Evolutionary conservation across 1,284 basidiomycete genomes (phyloP).

Genomic region (Trichosporon inkin): DNA sequence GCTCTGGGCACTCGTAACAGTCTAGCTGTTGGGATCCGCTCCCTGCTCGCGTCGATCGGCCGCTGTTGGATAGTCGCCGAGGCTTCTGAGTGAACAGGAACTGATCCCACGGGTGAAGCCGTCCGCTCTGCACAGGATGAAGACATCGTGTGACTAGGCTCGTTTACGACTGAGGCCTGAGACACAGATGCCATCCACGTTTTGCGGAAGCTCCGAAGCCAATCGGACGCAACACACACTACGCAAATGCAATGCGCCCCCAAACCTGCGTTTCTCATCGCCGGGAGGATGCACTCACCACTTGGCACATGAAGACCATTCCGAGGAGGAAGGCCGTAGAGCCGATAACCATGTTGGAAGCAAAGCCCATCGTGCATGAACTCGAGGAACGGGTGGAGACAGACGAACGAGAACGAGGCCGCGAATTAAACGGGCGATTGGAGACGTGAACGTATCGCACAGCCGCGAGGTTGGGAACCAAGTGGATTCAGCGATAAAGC

Average conservation of each 20-base stretch:
- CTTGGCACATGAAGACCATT: slow-evolving; percentile 75
- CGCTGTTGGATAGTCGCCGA: not conserved
- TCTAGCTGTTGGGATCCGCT: not conserved
- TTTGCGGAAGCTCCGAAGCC: too few species aligned
- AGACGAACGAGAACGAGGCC: too few species aligned
- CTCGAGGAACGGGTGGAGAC: not conserved
- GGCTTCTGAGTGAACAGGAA: not conserved
- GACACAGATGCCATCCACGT: too few species aligned
- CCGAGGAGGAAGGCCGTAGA: slow-evolving; percentile 81
- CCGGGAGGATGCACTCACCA: slow-evolving; percentile 31
- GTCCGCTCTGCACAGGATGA: not conserved
- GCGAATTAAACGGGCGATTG: too few species aligned
- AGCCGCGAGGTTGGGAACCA: too few species aligned
- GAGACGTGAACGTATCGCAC: not conserved
- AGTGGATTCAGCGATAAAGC: too few species aligned
- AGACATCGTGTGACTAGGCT: too few species aligned
- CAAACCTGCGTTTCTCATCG: too few species aligned
- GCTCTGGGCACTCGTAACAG: not conserved
- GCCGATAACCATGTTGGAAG: slow-evolving; percentile 72
- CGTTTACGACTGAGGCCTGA: not conserved
- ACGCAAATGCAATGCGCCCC: too few species aligned
- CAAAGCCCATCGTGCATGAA: slow-evolving; percentile 67
- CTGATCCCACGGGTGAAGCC: too few species aligned
- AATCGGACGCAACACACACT: too few species aligned
- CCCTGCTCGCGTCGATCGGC: not conserved